A percentile compares a stretch with the other conserved stretches of the same genome.
phyloP scores from a whole-genome alignment of 129 eudicot genomes.

The Glebionis coronaria region DNA sequence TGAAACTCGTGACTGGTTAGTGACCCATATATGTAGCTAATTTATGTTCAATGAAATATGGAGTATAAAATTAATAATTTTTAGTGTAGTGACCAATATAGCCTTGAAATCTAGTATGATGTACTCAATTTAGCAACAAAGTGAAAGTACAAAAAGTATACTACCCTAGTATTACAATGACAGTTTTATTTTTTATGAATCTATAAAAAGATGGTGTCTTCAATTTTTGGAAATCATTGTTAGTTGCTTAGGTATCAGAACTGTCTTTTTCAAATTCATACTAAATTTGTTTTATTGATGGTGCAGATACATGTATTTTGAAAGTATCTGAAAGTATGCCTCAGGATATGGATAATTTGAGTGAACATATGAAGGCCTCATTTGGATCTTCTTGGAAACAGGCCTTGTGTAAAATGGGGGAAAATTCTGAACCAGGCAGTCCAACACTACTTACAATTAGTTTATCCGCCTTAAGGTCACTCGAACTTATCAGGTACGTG shows the following conservation, averaged over 20 bases:
- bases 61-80: too few species aligned
- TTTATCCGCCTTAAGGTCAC: slow-evolving; percentile 75
- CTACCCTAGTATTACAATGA: not conserved
- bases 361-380: slow-evolving; percentile 60
- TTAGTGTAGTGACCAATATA: too few species aligned
- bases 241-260: not conserved
- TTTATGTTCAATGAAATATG: too few species aligned
- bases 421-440: slow-evolving; percentile 68
- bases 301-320: slow-evolving; percentile 57
- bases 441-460: slow-evolving; percentile 83
- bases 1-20: too few species aligned
- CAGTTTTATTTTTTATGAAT: not conserved
- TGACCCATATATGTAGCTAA: too few species aligned
- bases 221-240: not conserved
- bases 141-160: too few species aligned
- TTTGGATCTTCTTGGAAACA: slow-evolving; percentile 84
- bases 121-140: too few species aligned
- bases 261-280: not conserved
- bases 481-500: slow-evolving; percentile 65
- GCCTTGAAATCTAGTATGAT: too few species aligned
- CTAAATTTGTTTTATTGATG: not conserved
- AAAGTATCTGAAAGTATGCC: slow-evolving; percentile 49
- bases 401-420: slow-evolving; percentile 59
- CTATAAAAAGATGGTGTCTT: not conserved
- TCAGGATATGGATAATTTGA: slow-evolving; percentile 51